phyloP scores from a whole-genome alignment of 1,284 basidiomycete genomes.

The Farysia itapuensis region DNA sequence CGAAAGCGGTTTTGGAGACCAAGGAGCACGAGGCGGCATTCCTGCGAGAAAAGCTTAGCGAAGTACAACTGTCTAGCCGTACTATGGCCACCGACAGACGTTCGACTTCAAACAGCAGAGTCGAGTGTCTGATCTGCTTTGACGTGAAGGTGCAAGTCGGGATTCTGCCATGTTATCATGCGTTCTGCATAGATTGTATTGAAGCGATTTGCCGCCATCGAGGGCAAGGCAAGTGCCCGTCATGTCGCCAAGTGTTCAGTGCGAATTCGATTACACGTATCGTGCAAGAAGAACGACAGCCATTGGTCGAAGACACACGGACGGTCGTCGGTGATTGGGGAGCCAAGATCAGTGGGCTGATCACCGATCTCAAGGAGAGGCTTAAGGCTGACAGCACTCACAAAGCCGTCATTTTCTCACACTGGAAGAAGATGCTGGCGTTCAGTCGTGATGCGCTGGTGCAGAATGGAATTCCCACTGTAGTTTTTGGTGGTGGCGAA shows the following conservation, averaged over 20 bases:
- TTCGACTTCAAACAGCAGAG: background rate
- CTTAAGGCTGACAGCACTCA: conserved; percentile 18
- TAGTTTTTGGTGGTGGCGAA: conserved; percentile 25
- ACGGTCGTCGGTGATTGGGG: conserved; percentile 33
- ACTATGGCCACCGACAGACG: background rate
- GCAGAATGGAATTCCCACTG: conserved; percentile 22
- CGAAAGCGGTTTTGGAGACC: conserved; percentile 3
- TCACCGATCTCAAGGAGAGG: conserved; percentile 19
- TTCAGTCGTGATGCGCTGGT: conserved; percentile 28
- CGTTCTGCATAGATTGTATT: conserved; percentile 40
- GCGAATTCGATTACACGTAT: conserved; percentile 22
- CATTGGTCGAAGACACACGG: conserved; percentile 3
- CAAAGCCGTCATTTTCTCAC: conserved; percentile 43
- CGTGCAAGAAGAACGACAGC: conserved; percentile 17
- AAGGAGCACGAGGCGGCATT: conserved; percentile 39
- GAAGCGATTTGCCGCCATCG: conserved; percentile 9
- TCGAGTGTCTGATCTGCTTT: conserved; percentile 34
- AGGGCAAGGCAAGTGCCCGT: conserved; percentile 5
- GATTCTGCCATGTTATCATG: conserved; percentile 40
- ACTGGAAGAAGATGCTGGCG: conserved; percentile 38
- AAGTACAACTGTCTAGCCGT: conserved; percentile 5
- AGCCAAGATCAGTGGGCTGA: conserved; percentile 43
- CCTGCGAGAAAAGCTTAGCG: conserved; percentile 15
- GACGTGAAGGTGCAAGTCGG: conserved; percentile 24
- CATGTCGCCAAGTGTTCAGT: conserved; percentile 22